Base-by-base conservation (phyloP, 257 asterid genomes). In the Gentiana dahurica region DNA sequence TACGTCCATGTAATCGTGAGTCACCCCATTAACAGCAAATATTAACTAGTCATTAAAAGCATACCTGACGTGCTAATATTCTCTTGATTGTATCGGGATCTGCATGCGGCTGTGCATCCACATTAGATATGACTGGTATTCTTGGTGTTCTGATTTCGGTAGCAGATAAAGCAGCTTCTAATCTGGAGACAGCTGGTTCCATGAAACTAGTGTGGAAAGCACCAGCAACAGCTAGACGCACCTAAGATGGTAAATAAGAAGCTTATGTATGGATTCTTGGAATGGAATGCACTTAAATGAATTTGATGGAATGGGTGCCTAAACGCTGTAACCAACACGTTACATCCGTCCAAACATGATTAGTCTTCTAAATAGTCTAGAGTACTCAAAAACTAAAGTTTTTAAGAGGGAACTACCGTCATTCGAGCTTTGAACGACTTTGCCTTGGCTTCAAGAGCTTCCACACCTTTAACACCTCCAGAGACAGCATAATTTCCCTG, bases 401-500 rank as follows among this genome's bases (percentile, higher is more conserved):
- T 54, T 12, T 39, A 13, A 32, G 36, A 10, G 52, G 62, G 36
- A 63, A 35, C 59, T 67, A 91, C 99, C 59, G 95, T 74, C 96
- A 91, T 81, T 62, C 97, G 85, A 72, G 98, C 98, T 77, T 91
- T 91, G 64, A 91, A 91, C 5, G 98, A 85, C 59, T 87, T 91
- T 45, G 96, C 95, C 78, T 85, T 91, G 37, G 96, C 92, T 78
- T 87, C 95, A 61, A 91, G 89, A n/a, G 94, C 95, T 81, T 88
- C 97, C 55, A 92, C 77, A 63, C 99, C 99, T 82, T 83, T 88
- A 51, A 88, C 71, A 49, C 99, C 99, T 61, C 99, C 99, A 49
- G 99, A 92, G 61, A 92, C 99, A 3, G 91, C 99, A 65, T 92
- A 92, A 72, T 88, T 92, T 62, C 97, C 99, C 96, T 91, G 58